Conservation (phyloP, 768 basidiomycete species). For the Russula sp. region DNA sequence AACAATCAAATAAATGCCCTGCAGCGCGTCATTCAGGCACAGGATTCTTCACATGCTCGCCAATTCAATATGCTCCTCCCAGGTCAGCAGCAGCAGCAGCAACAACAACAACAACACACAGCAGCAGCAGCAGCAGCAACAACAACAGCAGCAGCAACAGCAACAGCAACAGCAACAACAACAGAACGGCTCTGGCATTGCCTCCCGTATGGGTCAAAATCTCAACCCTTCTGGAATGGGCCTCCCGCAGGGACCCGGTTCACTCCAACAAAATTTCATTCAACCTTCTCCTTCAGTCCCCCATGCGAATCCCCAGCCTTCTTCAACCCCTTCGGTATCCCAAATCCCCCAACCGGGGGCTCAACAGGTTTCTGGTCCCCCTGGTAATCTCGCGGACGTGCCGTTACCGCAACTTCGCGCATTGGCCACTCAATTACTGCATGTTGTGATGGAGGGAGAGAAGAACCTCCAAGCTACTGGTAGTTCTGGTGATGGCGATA, state of each 20-base stretch:
- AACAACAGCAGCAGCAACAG: too few species aligned
- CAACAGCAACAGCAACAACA: conserved; percentile 7
- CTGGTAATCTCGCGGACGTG: neutral
- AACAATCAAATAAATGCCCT: conserved; percentile 15
- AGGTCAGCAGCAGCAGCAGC: neutral
- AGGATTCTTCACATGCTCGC: conserved; percentile 11
- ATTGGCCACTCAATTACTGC: neutral
- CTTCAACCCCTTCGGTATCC: conserved; percentile 7
- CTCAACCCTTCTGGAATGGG: conserved; percentile 18
- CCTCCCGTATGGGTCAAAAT: conserved; percentile 20
- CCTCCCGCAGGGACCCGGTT: conserved; percentile 17
- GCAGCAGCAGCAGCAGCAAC: too few species aligned
- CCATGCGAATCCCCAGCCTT: conserved; percentile 3
- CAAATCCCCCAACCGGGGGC: conserved; percentile 8
- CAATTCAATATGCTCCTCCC: conserved; percentile 12
- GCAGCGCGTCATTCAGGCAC: conserved; percentile 18
- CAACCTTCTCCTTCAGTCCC: conserved; percentile 15
- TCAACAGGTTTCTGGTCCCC: neutral
- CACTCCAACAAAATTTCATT: conserved; percentile 17
- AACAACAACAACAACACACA: too few species aligned
- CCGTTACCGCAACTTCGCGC: neutral
- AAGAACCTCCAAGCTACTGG: neutral
- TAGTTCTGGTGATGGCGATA: conserved; percentile 9
- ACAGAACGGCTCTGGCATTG: conserved; percentile 13
- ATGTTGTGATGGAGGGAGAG: conserved; percentile 8